Evolutionary conservation across 2,329 filamentous ascomycete species (phyloP).

Genomic region (Beauveria sp.): DNA sequence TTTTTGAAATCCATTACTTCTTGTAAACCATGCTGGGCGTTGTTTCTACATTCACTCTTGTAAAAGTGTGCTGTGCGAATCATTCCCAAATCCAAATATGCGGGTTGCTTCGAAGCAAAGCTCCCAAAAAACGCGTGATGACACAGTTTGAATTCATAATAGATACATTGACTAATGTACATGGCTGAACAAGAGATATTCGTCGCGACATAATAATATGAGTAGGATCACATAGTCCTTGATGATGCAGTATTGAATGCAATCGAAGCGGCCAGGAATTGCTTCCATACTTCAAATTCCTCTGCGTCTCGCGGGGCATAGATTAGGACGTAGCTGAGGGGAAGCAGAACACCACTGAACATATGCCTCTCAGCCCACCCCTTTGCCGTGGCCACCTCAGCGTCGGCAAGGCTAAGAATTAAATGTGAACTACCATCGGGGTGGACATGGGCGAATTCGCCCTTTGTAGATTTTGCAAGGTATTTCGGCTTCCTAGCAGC

Average conservation of each 20-base stretch:
- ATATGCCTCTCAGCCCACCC: slow-evolving; percentile 34
- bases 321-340: slow-evolving; percentile 30
- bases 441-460: slow-evolving; percentile 32
- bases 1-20: too few species aligned
- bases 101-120: too few species aligned
- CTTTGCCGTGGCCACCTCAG: slow-evolving; percentile 23
- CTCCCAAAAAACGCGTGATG: too few species aligned
- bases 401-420: slow-evolving; percentile 29
- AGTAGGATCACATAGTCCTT: neutral
- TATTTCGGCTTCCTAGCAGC: slow-evolving; percentile 3
- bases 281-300: slow-evolving; percentile 25
- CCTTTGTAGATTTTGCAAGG: slow-evolving; percentile 12
- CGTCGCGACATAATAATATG: neutral
- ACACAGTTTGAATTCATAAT: too few species aligned
- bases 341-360: slow-evolving; percentile 19
- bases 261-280: slow-evolving; percentile 15
- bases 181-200: neutral
- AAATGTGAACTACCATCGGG: slow-evolving; percentile 31
- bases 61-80: too few species aligned
- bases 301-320: slow-evolving; percentile 31
- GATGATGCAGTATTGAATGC: slow-evolving; percentile 13
- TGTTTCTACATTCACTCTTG: too few species aligned
- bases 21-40: too few species aligned
- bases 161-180: neutral
- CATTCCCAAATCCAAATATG: too few species aligned